Base-by-base conservation (phyloP, 208 protist species). In the Crithidia sp. region DNA sequence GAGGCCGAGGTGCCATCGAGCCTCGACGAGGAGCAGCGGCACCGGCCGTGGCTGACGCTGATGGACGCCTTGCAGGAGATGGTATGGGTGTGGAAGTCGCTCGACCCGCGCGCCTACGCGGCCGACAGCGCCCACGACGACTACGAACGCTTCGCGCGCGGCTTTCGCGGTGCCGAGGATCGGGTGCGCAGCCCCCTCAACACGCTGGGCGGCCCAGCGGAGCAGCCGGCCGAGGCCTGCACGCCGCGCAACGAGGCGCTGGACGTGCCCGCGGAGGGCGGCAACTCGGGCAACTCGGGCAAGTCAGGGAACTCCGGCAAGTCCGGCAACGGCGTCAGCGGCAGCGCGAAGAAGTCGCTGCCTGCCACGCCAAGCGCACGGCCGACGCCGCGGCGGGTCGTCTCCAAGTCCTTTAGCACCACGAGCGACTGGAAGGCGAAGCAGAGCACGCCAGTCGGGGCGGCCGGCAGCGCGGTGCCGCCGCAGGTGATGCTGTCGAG, bases 301-400 rank as follows among this genome's bases (percentile, higher is more conserved):
- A 53, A 41, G 41, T 36, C 54, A 17, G 54, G 54, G 17, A 10
- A 7, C 28, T 9, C 10, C 28, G 6, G 8, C 53, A 10, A 44
- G 62, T 44, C 16, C 45, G 36, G 54, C 61, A 64, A 62, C 56
- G 47, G 62, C 44, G 56, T 50, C 49, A 73, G 9, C 7, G 64
- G 60, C 36, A 71, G 63, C 47, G 76, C 67, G 37, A 79, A 71
- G 78, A 60, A 69, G 55, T 75, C 71, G 43, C 71, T 57, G 62
- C 66, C 84, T 39, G 71, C 92, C n/a, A 93, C 83, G 50, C 85
- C 91, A 16, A 95, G 91, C 61, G 82, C 91, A 9, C 79, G 91
- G 16, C 91, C 91, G 14, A 95, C 88, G 28, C 91, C 91, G 4
- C 81, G 84, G 14, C 84, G 84, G n/a, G 86, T 93, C 2, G 74